Evolutionary conservation across 1,284 basidiomycete genomes (phyloP).

Genomic region (Heimioporus punctisporus): DNA sequence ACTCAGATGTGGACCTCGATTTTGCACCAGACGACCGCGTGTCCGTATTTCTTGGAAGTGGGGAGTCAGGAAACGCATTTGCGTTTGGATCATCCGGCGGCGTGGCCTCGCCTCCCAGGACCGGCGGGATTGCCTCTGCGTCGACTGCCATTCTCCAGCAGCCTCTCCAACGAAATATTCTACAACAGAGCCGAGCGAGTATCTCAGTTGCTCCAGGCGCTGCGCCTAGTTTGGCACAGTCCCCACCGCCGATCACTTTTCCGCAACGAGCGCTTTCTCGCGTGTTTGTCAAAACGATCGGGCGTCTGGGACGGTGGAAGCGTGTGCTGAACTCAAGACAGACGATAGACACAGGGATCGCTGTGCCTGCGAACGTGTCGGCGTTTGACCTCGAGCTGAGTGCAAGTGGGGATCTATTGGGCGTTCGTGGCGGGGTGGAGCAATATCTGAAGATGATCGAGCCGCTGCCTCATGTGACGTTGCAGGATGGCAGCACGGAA

Average conservation of each 20-base stretch:
- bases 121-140: constrained; percentile 26
- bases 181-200: constrained; percentile 38
- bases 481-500: background rate
- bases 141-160: constrained; percentile 38
- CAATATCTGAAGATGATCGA: constrained; percentile 66
- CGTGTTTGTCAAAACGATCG: constrained; percentile 81
- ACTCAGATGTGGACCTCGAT: constrained; percentile 76
- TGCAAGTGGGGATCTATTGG: constrained; percentile 56
- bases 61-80: constrained; percentile 28
- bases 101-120: constrained; percentile 21
- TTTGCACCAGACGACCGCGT: constrained; percentile 45
- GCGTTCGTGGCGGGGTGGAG: constrained; percentile 63
- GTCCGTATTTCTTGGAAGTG: constrained; percentile 33
- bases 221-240: constrained; percentile 35
- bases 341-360: constrained; percentile 40
- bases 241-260: constrained; percentile 49
- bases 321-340: constrained; percentile 68
- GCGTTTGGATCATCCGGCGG: constrained; percentile 28
- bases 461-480: constrained; percentile 22
- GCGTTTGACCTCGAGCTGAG: constrained; percentile 71
- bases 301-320: constrained; percentile 80
- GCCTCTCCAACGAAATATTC: constrained; percentile 41
- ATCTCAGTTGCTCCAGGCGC: constrained; percentile 27
- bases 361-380: constrained; percentile 54
- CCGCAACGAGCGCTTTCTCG: constrained; percentile 71